Conservation (phyloP, 495 filamentous ascomycete genomes). For the Penicillium bovifimosum region DNA sequence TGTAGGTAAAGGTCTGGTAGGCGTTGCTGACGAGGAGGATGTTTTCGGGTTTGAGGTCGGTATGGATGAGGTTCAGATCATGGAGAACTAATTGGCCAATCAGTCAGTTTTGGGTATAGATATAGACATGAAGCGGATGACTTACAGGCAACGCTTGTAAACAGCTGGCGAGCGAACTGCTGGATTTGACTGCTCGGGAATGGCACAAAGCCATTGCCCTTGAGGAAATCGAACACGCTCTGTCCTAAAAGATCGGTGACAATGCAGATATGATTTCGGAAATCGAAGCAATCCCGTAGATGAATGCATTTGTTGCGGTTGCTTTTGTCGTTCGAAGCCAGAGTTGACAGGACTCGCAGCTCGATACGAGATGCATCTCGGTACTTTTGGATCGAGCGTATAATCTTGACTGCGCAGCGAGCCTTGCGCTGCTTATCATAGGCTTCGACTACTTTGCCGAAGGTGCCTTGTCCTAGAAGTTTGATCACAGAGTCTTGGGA, state of each 20-base stretch:
- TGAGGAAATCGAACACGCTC: slow-evolving; percentile 97
- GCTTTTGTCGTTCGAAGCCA: slow-evolving; percentile 80
- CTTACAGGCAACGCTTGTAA: slow-evolving; percentile 98
- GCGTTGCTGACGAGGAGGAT: slow-evolving; percentile 85
- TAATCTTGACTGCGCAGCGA: slow-evolving; percentile 92
- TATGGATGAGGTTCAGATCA: slow-evolving; percentile 96
- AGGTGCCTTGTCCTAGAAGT: slow-evolving; percentile 92
- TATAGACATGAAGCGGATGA: slow-evolving; percentile 8
- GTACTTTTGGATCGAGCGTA: slow-evolving; percentile 96
- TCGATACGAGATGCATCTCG: slow-evolving; percentile 96
- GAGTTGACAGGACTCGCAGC: slow-evolving; percentile 81
- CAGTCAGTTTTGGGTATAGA: neutral
- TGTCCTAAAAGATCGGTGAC: slow-evolving; percentile 95
- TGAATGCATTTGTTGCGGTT: slow-evolving; percentile 98
- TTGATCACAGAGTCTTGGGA: slow-evolving; percentile 73
- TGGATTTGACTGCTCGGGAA: slow-evolving; percentile 99
- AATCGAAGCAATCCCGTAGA: slow-evolving; percentile 95
- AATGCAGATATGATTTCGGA: slow-evolving; percentile 96
- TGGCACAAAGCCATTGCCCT: slow-evolving; percentile 87
- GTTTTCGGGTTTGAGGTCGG: slow-evolving; percentile 96
- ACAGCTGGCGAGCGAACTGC: slow-evolving; percentile 87
- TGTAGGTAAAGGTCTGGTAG: slow-evolving; percentile 97
- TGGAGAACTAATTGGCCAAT: slow-evolving; percentile 67
- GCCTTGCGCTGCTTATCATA: slow-evolving; percentile 68
- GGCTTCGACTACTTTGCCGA: slow-evolving; percentile 96